Evolutionary conservation across 352 stramenopile species (phyloP).

Genomic region (Halophytophthora batemanensis): DNA sequence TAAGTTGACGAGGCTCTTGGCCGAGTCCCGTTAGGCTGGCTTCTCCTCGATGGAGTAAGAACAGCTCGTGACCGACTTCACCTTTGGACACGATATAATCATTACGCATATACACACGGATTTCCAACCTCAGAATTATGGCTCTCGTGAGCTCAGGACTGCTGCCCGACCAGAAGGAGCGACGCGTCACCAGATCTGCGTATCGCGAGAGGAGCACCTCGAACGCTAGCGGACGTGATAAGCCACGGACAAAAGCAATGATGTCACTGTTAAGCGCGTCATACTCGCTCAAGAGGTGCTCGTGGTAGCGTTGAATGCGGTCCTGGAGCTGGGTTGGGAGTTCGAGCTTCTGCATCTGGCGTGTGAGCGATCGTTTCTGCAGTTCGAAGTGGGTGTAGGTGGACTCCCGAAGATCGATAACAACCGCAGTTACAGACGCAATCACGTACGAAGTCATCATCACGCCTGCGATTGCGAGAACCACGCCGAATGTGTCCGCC

Average conservation of each 20-base stretch:
- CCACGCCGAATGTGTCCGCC: background rate
- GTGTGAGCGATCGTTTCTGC: slow-evolving; percentile 25
- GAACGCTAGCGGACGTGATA: slow-evolving; percentile 22
- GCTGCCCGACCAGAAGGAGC: slow-evolving; percentile 22
- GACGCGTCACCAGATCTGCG: slow-evolving; percentile 2
- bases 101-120: slow-evolving; percentile 29
- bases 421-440: background rate
- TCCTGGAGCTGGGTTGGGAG: slow-evolving; percentile 32
- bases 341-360: slow-evolving; percentile 30
- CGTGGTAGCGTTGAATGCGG: slow-evolving; percentile 42
- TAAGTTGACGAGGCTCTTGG: too few relatives aligned
- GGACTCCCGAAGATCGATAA: slow-evolving; percentile 1
- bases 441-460: background rate
- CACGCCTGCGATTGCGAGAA: background rate
- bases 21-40: too few relatives aligned
- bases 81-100: slow-evolving; percentile 1
- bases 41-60: too few relatives aligned
- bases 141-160: slow-evolving; percentile 22
- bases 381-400: slow-evolving; percentile 7
- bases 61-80: too few relatives aligned
- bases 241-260: slow-evolving; percentile 15
- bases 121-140: slow-evolving; percentile 13
- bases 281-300: slow-evolving; percentile 36
- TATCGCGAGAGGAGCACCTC: slow-evolving; percentile 28
- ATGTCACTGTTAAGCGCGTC: slow-evolving; percentile 20